Evolutionary conservation across 1,284 basidiomycete genomes (phyloP), one percentile per base, ranked within the genome.

Genomic region (Malassezia pachydermatis): DNA sequence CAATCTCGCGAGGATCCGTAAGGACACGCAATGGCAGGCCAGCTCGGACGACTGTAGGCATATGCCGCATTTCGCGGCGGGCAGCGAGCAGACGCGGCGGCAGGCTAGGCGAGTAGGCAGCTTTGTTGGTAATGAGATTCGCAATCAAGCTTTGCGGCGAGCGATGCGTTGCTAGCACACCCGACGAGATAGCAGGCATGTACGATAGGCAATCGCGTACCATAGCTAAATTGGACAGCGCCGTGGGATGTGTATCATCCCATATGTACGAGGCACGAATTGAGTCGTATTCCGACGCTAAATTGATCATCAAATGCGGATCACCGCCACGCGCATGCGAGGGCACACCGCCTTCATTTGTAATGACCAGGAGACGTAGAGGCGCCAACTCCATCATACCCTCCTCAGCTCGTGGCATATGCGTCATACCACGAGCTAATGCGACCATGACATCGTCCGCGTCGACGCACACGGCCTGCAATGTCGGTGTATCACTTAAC

Each of bases 41-140:
- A 29, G 82, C 83, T 11, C 94, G 83, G 44, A 99, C 76, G 37
- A 98, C 79, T 1, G 94, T 98, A 3, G 94, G 94, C 7, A 89
- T 95, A 62, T 94, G 83, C 2, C 81, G 79, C 0, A 87, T 87
- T 50, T 95, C 80, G 59, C 84, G 81, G 43, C 84, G 80, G 66
- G 87, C 84, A 57, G 86, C 83, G 24, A 98, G 78, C 8, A 96
- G 78, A 2, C 89, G 86, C 62, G 95, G 88, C 27, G 92, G 89
- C 22, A 99, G 78, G 52, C 86, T 89, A 2, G 92, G 94, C 59
- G 86, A 90, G 60, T 95, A 82, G 1, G 89, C 89, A 1, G 94
- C 94, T 70, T 92, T 94, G 75, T 98, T 98, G 40, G 94, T 99
- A 70, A 99, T 92, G 8, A 99, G 78, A 73, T 98, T 96, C 36